These are phyloP conservation scores for Oryza longistaminata DNA, from an alignment of 176 grass and related monocot species.

Conservation along the genomic window DNA sequence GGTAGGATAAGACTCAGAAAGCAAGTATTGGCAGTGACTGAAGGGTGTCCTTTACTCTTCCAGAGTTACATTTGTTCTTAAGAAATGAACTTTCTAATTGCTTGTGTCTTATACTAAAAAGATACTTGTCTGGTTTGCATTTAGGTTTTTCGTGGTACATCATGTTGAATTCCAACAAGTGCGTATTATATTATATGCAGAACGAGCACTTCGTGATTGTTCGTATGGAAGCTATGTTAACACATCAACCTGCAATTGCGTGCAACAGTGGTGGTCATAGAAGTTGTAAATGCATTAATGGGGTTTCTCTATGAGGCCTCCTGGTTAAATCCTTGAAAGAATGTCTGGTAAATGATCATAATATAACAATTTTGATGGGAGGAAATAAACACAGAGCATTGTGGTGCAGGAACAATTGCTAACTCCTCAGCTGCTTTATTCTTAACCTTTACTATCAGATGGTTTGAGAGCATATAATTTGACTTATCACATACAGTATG, in stretches of 20 bases:
- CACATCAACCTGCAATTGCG: constrained; percentile 45
- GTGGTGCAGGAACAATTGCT: constrained; percentile 36
- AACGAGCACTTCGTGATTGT: constrained; percentile 59
- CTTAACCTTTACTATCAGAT: constrained; percentile 35
- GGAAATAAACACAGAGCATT: constrained; percentile 37
- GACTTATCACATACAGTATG: neutral
- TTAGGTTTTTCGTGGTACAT: neutral
- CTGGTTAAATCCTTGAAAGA: constrained; percentile 43
- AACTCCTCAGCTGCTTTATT: constrained; percentile 38
- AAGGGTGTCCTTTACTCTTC: too few relatives aligned
- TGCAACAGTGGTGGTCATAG: constrained; percentile 49
- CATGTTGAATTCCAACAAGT: constrained; percentile 9
- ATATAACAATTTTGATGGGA: constrained; percentile 51
- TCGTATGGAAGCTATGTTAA: constrained; percentile 57
- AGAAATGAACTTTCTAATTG: constrained; percentile 30
- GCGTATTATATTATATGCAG: constrained; percentile 23
- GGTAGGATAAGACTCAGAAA: too few relatives aligned
- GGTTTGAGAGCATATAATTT: constrained; percentile 36
- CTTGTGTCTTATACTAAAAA: constrained; percentile 52
- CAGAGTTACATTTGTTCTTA: constrained; percentile 4
- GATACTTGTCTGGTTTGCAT: constrained; percentile 17
- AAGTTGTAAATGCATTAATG: constrained; percentile 43
- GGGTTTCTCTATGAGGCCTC: constrained; percentile 53
- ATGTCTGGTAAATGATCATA: constrained; percentile 41
- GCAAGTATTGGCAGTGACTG: too few relatives aligned